phyloP scores from a whole-genome alignment of 352 stramenopile species.

The Thraustochytrium sp. region DNA sequence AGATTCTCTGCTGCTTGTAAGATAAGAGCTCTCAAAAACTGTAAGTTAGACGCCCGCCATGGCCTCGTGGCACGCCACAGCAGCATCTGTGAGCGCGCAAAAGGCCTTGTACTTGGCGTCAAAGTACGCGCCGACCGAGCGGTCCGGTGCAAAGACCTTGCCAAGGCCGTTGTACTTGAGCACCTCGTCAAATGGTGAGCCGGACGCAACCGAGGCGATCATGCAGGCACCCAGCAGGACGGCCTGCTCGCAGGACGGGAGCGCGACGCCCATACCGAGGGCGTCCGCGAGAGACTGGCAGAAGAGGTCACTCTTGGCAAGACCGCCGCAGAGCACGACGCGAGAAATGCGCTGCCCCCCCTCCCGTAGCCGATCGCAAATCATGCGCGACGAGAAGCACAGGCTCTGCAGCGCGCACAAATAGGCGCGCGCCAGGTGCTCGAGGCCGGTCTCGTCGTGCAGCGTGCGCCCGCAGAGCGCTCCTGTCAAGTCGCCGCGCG shows the following conservation, averaged over 20 bases:
- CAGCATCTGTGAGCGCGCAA: neutral
- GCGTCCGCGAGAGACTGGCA: constrained; percentile 26
- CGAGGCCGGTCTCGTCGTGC: neutral
- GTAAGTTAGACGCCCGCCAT: neutral
- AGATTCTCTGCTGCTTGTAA: too few species aligned
- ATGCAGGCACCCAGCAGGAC: constrained; percentile 41
- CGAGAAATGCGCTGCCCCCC: neutral
- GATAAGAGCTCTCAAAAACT: too few species aligned
- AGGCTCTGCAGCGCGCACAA: constrained; percentile 19
- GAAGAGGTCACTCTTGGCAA: constrained; percentile 33
- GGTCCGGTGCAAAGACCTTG: neutral
- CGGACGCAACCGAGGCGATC: neutral
- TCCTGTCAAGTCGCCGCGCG: neutral
- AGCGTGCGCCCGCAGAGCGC: neutral
- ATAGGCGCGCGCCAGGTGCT: constrained; percentile 35
- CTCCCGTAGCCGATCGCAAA: neutral
- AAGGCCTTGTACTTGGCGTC: constrained; percentile 40
- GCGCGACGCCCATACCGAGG: constrained; percentile 2
- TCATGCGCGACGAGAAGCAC: constrained; percentile 43
- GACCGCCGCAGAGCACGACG: constrained; percentile 31
- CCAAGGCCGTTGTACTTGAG: neutral
- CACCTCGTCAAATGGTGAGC: neutral
- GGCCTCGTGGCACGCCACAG: neutral
- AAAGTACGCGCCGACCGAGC: neutral
- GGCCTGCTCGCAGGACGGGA: constrained; percentile 6